phyloP scores from a whole-genome alignment of 116 monocot genomes.

The Trichopus zeylanicus region DNA sequence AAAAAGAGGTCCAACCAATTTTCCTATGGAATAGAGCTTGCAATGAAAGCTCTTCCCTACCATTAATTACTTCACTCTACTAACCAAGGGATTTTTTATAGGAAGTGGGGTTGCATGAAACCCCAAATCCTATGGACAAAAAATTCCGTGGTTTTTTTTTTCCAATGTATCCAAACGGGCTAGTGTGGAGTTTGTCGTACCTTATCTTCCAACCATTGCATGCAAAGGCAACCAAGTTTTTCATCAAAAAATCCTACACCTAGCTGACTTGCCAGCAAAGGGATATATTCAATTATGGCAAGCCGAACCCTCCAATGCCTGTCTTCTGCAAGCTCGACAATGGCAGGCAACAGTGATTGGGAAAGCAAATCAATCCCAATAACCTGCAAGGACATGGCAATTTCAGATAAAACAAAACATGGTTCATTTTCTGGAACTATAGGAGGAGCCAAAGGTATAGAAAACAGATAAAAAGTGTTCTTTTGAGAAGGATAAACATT shows the following conservation, averaged over 20 bases:
- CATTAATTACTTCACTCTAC: too few relatives aligned
- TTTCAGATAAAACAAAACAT: not conserved
- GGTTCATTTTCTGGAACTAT: not conserved
- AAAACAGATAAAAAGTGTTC: too few relatives aligned
- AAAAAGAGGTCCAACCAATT: too few relatives aligned
- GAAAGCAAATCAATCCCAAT: conserved; percentile 48
- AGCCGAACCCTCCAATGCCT: conserved; percentile 49
- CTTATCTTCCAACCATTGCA: conserved; percentile 99
- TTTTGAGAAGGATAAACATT: too few relatives aligned
- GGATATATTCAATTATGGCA: conserved; percentile 53
- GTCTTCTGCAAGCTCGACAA: conserved; percentile 50
- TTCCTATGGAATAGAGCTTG: too few relatives aligned
- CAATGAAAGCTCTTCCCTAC: too few relatives aligned
- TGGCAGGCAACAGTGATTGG: conserved; percentile 42
- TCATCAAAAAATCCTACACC: conserved; percentile 28
- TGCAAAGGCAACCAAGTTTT: conserved; percentile 77
- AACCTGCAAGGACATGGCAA: conserved; percentile 20
- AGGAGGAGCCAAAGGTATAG: too few relatives aligned
- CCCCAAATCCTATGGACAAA: too few relatives aligned
- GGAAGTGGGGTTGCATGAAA: too few relatives aligned
- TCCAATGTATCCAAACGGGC: too few relatives aligned
- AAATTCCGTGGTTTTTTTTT: too few relatives aligned
- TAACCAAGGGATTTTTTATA: too few relatives aligned
- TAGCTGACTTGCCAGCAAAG: conserved; percentile 39
- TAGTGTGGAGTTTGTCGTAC: conserved; percentile 16